phyloP scores from a whole-genome alignment of 352 stramenopile species.

The Phytophthora cactorum region DNA sequence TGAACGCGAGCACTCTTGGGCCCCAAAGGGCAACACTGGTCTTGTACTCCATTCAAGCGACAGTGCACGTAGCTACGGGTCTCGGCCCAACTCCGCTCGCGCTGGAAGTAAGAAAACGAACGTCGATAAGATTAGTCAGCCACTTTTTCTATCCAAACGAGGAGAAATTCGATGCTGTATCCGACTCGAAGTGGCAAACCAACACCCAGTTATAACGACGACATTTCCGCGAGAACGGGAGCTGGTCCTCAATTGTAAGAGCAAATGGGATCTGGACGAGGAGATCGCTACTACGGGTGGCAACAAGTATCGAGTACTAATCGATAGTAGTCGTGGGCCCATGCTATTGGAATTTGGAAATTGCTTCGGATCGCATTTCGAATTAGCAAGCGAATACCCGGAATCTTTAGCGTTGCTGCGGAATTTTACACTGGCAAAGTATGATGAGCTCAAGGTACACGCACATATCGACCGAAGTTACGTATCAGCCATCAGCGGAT shows the following conservation, averaged over 20 bases:
- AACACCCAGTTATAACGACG: constrained; percentile 40
- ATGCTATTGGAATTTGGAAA: constrained; percentile 89
- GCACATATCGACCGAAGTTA: constrained; percentile 81
- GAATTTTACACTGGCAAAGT: constrained; percentile 69
- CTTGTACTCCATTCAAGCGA: constrained; percentile 75
- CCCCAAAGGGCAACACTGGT: constrained; percentile 79
- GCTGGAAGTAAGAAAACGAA: constrained; percentile 57
- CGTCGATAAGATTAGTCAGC: constrained; percentile 40
- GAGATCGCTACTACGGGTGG: constrained; percentile 69
- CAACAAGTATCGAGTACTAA: constrained; percentile 82
- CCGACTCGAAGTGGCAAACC: constrained; percentile 58
- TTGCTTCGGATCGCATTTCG: constrained; percentile 73
- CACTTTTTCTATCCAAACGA: constrained; percentile 55
- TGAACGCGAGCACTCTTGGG: constrained; percentile 44
- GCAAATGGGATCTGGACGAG: constrained; percentile 83
- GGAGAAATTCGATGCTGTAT: constrained; percentile 73
- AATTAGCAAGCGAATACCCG: constrained; percentile 59
- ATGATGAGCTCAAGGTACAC: constrained; percentile 65
- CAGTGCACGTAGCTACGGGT: constrained; percentile 57
- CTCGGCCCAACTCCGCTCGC: constrained; percentile 64
- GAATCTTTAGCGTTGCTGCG: constrained; percentile 52
- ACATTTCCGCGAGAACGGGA: constrained; percentile 49
- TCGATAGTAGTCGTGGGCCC: constrained; percentile 75
- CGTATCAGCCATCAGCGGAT: constrained; percentile 70
- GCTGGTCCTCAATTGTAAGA: constrained; percentile 75